A percentile compares a stretch with the other conserved stretches of the same genome.
Evolutionary conservation across 2,329 filamentous ascomycete species (phyloP).

Genomic region (Ascochyta rabiei): DNA sequence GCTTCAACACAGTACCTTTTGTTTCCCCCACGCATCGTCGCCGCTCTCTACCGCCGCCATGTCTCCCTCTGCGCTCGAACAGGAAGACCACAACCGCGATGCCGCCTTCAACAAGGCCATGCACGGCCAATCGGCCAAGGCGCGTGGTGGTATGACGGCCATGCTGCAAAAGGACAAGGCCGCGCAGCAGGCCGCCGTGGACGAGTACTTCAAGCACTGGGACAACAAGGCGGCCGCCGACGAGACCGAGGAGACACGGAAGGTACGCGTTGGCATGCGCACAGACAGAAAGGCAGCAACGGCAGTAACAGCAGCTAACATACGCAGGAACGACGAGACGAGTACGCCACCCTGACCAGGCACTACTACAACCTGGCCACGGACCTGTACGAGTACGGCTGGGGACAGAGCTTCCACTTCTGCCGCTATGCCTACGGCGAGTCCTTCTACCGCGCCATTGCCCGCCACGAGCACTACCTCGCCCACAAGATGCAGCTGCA

Average conservation of each 20-base stretch:
- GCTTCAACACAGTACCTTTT: conserved; percentile 17
- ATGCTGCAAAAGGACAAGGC: conserved; percentile 83
- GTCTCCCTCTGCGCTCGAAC: conserved; percentile 69
- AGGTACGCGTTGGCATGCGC: conserved; percentile 59
- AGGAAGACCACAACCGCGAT: conserved; percentile 84
- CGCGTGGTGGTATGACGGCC: conserved; percentile 75
- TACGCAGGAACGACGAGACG: conserved; percentile 73
- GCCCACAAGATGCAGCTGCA: conserved; percentile 86
- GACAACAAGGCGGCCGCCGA: conserved; percentile 79
- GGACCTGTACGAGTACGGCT: conserved; percentile 95
- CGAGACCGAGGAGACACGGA: conserved; percentile 83
- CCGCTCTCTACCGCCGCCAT: conserved; percentile 47
- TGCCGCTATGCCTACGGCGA: conserved; percentile 89
- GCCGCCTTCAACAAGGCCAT: conserved; percentile 88
- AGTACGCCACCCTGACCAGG: conserved; percentile 92
- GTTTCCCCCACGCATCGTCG: conserved; percentile 6
- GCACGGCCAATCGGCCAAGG: conserved; percentile 75
- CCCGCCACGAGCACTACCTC: conserved; percentile 97
- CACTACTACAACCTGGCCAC: conserved; percentile 99
- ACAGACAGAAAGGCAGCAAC: neutral
- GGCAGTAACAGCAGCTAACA: conserved; percentile 24
- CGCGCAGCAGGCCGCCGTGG: conserved; percentile 80
- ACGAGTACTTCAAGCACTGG: conserved; percentile 97
- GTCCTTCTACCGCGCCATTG: conserved; percentile 87
- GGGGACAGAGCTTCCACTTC: conserved; percentile 97